These are phyloP conservation scores for Cicer arietinum DNA, from an alignment of 306 rosid species.

Conservation along the genomic window DNA sequence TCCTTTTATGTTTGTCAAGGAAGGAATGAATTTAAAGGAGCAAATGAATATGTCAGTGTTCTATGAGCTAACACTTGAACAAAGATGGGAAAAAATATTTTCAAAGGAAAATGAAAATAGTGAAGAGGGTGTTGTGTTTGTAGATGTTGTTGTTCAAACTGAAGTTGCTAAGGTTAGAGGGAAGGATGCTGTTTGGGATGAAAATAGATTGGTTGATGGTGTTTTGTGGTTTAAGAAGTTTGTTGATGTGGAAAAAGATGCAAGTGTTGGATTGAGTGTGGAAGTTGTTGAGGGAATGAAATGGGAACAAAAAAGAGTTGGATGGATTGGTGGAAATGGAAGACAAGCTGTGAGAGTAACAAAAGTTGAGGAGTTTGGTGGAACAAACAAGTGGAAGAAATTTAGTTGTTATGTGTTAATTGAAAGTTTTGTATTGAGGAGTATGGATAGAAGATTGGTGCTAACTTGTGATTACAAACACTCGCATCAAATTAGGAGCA, in stretches of 20 bases:
- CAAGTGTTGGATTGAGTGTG: conserved; percentile 46
- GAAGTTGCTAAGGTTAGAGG: conserved; percentile 46
- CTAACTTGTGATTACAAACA: conserved; percentile 40
- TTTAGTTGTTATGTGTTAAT: conserved; percentile 53
- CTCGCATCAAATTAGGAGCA: conserved; percentile 52
- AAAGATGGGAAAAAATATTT: conserved; percentile 61
- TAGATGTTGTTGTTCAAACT: conserved; percentile 53
- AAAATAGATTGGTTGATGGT: background rate
- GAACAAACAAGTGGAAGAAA: conserved; percentile 37
- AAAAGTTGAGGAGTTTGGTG: conserved; percentile 15
- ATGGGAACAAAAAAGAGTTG: conserved; percentile 43
- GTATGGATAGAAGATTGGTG: conserved; percentile 17
- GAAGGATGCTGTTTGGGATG: conserved; percentile 38
- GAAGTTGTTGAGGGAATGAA: conserved; percentile 30
- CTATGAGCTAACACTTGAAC: conserved; percentile 58
- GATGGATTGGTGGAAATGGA: conserved; percentile 3
- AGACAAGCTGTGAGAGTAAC: conserved; percentile 7
- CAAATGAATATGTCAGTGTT: conserved; percentile 49
- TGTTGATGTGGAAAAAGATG: conserved; percentile 39
- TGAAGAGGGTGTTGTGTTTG: conserved; percentile 8
- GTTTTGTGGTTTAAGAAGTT: conserved; percentile 55
- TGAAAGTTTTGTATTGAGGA: conserved; percentile 59
- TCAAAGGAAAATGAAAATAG: background rate
- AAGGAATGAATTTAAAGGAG: conserved; percentile 41
- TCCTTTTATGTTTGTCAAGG: conserved; percentile 65